Conservation (phyloP, 2,329 filamentous ascomycete species). For the Penicillium paneum region DNA sequence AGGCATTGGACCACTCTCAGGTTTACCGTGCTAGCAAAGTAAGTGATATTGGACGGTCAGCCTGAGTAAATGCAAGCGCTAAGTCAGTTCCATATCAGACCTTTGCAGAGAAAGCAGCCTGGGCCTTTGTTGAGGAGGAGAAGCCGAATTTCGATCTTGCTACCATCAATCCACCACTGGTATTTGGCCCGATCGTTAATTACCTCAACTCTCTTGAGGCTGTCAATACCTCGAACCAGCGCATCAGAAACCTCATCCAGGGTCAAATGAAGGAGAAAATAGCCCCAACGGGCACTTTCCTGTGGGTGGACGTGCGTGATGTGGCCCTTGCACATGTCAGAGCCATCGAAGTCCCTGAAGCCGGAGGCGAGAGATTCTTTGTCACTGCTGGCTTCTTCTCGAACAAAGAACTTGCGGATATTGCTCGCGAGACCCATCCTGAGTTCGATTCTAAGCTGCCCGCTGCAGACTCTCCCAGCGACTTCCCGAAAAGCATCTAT, state of each 20-base stretch:
- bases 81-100: constrained; percentile 22
- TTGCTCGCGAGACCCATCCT: constrained; percentile 43
- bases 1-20: constrained; percentile 35
- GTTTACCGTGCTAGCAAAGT: constrained; percentile 55
- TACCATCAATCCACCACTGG: constrained; percentile 61
- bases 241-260: constrained; percentile 61
- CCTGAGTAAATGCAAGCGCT: constrained; percentile 1
- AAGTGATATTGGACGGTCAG: constrained; percentile 4
- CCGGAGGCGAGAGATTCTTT: constrained; percentile 48
- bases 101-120: constrained; percentile 66
- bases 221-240: constrained; percentile 71
- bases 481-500: constrained; percentile 31
- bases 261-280: constrained; percentile 60
- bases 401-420: constrained; percentile 44
- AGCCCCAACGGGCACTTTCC: constrained; percentile 55
- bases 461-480: constrained; percentile 30
- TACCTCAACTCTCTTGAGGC: constrained; percentile 61
- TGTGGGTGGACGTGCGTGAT: constrained; percentile 56
- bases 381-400: constrained; percentile 41
- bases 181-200: constrained; percentile 63
- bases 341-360: constrained; percentile 47
- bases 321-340: constrained; percentile 48
- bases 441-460: constrained; percentile 44
- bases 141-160: constrained; percentile 59
- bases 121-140: constrained; percentile 59